A percentile compares a stretch with the other conserved stretches of the same genome.
These are phyloP conservation scores for Xerophyta viscosa DNA, from an alignment of 106 monocot genomes.

Conservation along the genomic window DNA sequence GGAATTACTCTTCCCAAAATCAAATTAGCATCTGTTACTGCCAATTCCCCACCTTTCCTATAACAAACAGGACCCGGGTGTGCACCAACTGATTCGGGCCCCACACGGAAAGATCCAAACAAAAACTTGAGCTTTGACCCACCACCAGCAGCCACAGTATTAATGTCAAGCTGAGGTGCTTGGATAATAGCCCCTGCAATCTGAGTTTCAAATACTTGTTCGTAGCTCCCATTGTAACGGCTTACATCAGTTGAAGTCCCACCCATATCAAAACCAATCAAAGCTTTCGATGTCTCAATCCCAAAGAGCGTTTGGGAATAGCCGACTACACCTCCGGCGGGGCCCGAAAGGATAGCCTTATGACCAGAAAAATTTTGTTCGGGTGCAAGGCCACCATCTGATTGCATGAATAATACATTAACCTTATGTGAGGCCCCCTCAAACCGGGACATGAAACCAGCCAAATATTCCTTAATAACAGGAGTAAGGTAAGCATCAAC, in stretches of 20 bases:
- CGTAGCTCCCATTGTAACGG: slow-evolving; percentile 73
- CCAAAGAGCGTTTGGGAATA: slow-evolving; percentile 84
- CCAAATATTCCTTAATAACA: slow-evolving; percentile 84
- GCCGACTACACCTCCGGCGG: slow-evolving; percentile 94
- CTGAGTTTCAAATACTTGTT: slow-evolving; percentile 90
- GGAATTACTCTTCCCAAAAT: slow-evolving; percentile 81
- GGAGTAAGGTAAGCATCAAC: slow-evolving; percentile 96
- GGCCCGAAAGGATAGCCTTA: slow-evolving; percentile 89
- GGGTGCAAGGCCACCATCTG: slow-evolving; percentile 91
- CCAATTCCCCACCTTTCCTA: slow-evolving; percentile 81
- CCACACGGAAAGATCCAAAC: slow-evolving; percentile 90
- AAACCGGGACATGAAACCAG: slow-evolving; percentile 86
- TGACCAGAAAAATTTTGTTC: slow-evolving; percentile 82
- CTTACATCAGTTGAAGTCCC: slow-evolving; percentile 98
- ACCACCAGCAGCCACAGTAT: slow-evolving; percentile 93
- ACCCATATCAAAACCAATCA: slow-evolving; percentile 99
- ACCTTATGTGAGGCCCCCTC: slow-evolving; percentile 55
- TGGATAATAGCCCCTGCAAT: slow-evolving; percentile 90
- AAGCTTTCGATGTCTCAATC: slow-evolving; percentile 73
- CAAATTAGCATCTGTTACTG: slow-evolving; percentile 95
- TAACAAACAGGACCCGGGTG: slow-evolving; percentile 99
- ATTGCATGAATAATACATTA: slow-evolving; percentile 97
- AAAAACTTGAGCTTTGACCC: slow-evolving; percentile 96
- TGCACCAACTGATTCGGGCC: slow-evolving; percentile 94
- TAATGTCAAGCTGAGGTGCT: slow-evolving; percentile 97